Evolutionary conservation across 2,329 filamentous ascomycete genomes (phyloP), one percentile per base, ranked within the genome.

Genomic region (Clarireedia paspali): DNA sequence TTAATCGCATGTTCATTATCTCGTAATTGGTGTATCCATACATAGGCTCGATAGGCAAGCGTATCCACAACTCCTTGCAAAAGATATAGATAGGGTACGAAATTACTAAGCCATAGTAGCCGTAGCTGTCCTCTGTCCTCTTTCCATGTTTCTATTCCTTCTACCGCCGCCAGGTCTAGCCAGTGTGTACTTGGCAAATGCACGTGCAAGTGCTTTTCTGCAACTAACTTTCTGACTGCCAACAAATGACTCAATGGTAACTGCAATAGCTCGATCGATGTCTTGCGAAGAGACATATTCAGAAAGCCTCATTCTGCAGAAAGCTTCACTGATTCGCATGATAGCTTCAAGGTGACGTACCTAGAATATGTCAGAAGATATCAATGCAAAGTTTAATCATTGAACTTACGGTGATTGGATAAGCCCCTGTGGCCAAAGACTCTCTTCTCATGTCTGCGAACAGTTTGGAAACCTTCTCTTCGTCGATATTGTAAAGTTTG

Each of bases 321-420:
- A 99, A 0, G 91, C 76, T 71, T 99, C 94, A 56, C 85, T 86
- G 68, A 95, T 95, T 68, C 94, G 89, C 75, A 99, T 95, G 68
- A 97, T 96, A 60, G 92, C 92, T 79, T 99, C 94, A 36, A 99
- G 78, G 75, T 99, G 94, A 77, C 94, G 91, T 62, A 96, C 89
- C 91, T 96, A 62, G 4, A 20, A 23, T 58, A 7, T 6, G 15
- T 45, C 24, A 47, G 40, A 47, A 7, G 40, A 4, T 52, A 3
- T 17, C 6, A 24, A 1, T 17, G 38, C 49, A 6, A 26, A 6
- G 49, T 7, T 15, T 12, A 4, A 12, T 34, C 9, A 15, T 20
- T 23, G 17, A 39, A 78, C 89, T 75, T 80, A 97, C 94, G 26
- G 94, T 99, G 61, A 99, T 99, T 4, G 94, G 94, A 71, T 97